Base-by-base conservation (phyloP, 345 rosid species). In the Heritiera littoralis region DNA sequence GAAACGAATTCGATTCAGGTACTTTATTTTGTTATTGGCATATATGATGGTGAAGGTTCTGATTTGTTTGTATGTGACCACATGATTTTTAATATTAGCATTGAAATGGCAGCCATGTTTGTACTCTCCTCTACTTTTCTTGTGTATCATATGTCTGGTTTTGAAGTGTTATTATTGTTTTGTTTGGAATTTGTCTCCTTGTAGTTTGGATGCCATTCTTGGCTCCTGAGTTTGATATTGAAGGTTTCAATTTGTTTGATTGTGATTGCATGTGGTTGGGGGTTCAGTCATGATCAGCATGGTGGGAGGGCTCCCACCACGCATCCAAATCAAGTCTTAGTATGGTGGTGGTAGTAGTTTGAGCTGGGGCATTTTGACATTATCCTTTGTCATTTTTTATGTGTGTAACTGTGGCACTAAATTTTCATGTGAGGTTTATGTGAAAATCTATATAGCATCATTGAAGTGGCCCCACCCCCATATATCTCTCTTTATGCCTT, bases 1-100 rank as follows among this genome's bases (percentile, higher is more conserved):
- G 76, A 93, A 90, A 86, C 83, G 97, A 79, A 94, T 96, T 74
- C 96, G 95, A 30, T 96, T 96, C 91, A 96, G 99, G 99, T 96
- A 90, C 78, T 54, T 56, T 74, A 20, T 38, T 73, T 52, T 61
- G 67, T 60, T 72, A 54, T 69, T 80, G 69, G 14, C 40, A 48
- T 55, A 45, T 65, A 5, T 76, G 81, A 45, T 72, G 52, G 55
- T 61, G 38, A 81, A 74, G 79, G 35, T 38, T 72, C 73, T 77
- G n/a, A 32, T 76, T 75, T 77, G 72, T 82, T 52, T 79, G 74
- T 28, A 32, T 23, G 15, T 32, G 67, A 68, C 72, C 68, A 51
- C 32, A 40, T 48, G 73, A 63, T 69, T 61, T 56, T 69, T 20
- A 0, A 66, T 45, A 60, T 49, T 61, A 52, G 63, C 48, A 3